Conservation (phyloP, 176 grass and related monocot species). For the Carex kokanica region DNA sequence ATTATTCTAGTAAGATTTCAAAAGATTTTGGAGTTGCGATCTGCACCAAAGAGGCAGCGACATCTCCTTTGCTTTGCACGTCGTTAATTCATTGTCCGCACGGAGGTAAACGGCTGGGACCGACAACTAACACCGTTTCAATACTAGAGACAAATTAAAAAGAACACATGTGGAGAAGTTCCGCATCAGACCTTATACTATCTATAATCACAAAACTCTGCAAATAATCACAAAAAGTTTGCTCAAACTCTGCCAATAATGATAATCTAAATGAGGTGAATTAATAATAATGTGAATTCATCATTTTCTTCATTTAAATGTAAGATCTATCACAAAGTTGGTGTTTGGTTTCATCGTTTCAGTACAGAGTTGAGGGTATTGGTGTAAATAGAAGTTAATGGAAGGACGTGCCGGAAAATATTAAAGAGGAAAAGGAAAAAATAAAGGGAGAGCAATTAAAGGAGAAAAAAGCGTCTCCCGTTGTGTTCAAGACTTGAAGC, state of each 20-base stretch:
- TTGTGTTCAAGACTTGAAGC: neutral
- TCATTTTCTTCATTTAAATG: neutral
- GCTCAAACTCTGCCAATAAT: neutral
- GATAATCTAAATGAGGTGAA: neutral
- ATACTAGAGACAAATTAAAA: neutral
- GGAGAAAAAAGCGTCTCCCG: conserved; percentile 29
- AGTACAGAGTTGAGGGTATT: neutral
- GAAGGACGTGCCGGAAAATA: neutral
- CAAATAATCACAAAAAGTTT: no score
- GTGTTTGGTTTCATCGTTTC: neutral
- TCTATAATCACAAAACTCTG: neutral
- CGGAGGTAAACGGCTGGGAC: neutral
- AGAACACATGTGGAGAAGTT: neutral
- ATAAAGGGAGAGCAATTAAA: conserved; percentile 17
- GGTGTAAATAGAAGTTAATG: neutral
- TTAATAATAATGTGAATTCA: neutral
- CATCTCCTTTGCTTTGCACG: neutral
- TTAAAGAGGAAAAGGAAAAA: neutral
- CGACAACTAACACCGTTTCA: conserved; percentile 11
- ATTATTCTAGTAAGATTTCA: neutral
- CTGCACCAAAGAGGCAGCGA: neutral
- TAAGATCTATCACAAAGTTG: neutral
- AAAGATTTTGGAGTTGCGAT: neutral
- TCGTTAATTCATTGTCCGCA: conserved; percentile 26
- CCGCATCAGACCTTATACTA: neutral